Percentiles rank a stretch among this genome's conserved stretches.
These are phyloP conservation scores for Nitzschia sp. DNA, from an alignment of 108 stramenopile species.

Conservation along the genomic window DNA sequence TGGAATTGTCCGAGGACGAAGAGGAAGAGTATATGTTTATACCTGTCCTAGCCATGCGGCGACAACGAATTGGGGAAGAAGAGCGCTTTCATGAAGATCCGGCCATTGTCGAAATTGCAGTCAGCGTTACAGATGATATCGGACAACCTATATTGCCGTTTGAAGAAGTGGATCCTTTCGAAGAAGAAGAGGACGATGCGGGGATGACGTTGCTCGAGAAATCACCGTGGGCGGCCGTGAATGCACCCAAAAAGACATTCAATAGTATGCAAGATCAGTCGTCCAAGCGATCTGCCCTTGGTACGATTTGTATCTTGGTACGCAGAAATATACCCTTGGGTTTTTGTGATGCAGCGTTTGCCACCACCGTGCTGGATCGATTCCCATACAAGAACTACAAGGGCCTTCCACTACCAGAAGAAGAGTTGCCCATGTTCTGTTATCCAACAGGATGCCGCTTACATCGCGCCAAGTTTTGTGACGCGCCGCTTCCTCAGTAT, in stretches of 20 bases:
- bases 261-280: background rate
- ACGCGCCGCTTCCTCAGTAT: conserved; percentile 69
- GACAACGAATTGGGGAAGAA: conserved; percentile 79
- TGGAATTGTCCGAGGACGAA: background rate
- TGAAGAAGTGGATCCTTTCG: conserved; percentile 36
- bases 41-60: conserved; percentile 71
- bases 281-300: conserved; percentile 4
- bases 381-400: conserved; percentile 87
- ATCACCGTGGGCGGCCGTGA: conserved; percentile 35
- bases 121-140: conserved; percentile 46
- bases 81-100: conserved; percentile 86
- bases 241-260: background rate
- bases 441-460: conserved; percentile 82
- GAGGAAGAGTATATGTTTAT: conserved; percentile 51
- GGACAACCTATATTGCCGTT: conserved; percentile 48
- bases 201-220: conserved; percentile 27
- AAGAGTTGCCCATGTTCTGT: conserved; percentile 90
- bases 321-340: conserved; percentile 70
- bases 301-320: conserved; percentile 40
- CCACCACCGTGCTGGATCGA: conserved; percentile 75
- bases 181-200: conserved; percentile 51
- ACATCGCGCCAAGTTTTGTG: conserved; percentile 61
- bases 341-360: conserved; percentile 78
- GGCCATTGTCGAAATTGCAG: conserved; percentile 68
- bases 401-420: conserved; percentile 82